A percentile compares a stretch with the other conserved stretches of the same genome.
Conservation (phyloP, 345 rosid species). For the Salix viminalis region DNA sequence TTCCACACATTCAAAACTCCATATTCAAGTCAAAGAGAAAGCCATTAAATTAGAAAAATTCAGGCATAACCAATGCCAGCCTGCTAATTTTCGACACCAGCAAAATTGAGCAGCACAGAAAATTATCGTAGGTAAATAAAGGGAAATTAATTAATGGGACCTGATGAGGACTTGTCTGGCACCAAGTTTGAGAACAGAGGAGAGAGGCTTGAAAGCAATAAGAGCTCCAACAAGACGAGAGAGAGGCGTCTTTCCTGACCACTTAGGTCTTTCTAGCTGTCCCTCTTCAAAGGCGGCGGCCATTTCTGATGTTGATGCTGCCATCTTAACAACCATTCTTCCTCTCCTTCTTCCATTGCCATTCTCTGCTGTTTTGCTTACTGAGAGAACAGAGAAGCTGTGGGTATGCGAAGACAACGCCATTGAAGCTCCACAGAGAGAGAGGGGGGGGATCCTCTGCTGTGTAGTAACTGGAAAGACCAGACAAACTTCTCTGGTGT, state of each 20-base stretch:
- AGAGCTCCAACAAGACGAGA: conserved; percentile 53
- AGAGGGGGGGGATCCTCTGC: too few relatives aligned
- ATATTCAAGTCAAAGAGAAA: background rate
- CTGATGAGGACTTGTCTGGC: conserved; percentile 63
- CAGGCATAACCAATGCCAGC: too few relatives aligned
- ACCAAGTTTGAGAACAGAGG: conserved; percentile 53
- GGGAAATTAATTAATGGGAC: conserved; percentile 12
- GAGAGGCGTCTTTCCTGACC: conserved; percentile 61
- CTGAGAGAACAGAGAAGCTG: conserved; percentile 16
- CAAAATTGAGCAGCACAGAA: background rate
- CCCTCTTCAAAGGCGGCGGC: conserved; percentile 42
- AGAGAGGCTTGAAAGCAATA: conserved; percentile 57
- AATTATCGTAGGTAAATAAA: background rate
- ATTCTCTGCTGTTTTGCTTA: conserved; percentile 5
- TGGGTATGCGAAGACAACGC: conserved; percentile 30
- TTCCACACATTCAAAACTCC: conserved; percentile 1
- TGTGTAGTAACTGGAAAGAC: too few relatives aligned
- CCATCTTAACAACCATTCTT: conserved; percentile 18
- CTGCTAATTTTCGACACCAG: background rate
- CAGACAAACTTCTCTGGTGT: background rate
- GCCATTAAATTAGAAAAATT: too few relatives aligned
- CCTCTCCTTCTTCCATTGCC: conserved; percentile 1
- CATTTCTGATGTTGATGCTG: conserved; percentile 13
- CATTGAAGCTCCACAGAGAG: conserved; percentile 20
- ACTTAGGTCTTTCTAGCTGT: conserved; percentile 49